Conservation (phyloP, 2,329 filamentous ascomycete species). For the Trichothecium roseum region DNA sequence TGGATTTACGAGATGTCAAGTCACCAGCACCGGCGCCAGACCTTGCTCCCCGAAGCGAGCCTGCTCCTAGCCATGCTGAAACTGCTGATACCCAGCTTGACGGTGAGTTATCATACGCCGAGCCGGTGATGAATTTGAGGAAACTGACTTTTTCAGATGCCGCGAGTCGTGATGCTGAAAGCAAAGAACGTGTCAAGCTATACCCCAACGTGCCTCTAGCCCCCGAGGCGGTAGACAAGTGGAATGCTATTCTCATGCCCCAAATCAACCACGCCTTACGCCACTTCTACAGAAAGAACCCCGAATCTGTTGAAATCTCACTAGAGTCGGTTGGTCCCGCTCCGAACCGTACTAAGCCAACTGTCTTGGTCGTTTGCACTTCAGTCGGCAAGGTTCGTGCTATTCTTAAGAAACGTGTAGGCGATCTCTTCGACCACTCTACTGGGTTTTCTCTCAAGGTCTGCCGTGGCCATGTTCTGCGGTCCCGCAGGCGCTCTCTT, state of each 20-base stretch:
- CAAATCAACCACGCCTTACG: conserved; percentile 63
- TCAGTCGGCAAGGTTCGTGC: conserved; percentile 63
- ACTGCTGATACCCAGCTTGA: background rate
- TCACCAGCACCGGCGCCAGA: background rate
- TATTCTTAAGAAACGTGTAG: conserved; percentile 59
- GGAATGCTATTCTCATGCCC: conserved; percentile 62
- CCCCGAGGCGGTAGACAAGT: conserved; percentile 55
- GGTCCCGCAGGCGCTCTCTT: conserved; percentile 40
- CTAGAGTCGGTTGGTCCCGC: conserved; percentile 65
- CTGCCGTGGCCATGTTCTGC: conserved; percentile 56
- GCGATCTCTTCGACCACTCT: conserved; percentile 51
- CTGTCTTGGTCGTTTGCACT: conserved; percentile 67
- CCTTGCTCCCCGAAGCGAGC: too few species aligned
- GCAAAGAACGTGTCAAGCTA: conserved; percentile 28
- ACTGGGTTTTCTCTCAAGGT: conserved; percentile 59
- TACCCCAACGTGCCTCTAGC: conserved; percentile 50
- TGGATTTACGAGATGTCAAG: conserved; percentile 3
- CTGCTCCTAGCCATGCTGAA: background rate
- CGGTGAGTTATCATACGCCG: background rate
- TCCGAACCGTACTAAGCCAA: conserved; percentile 55
- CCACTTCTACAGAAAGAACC: conserved; percentile 60
- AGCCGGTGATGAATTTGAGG: background rate
- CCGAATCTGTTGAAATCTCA: conserved; percentile 69
- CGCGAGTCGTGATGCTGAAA: too few species aligned
- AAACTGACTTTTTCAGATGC: background rate